Evolutionary conservation across 2,329 filamentous ascomycete genomes (phyloP), one percentile per base, ranked within the genome.

Genomic region (Botrytis medusae): DNA sequence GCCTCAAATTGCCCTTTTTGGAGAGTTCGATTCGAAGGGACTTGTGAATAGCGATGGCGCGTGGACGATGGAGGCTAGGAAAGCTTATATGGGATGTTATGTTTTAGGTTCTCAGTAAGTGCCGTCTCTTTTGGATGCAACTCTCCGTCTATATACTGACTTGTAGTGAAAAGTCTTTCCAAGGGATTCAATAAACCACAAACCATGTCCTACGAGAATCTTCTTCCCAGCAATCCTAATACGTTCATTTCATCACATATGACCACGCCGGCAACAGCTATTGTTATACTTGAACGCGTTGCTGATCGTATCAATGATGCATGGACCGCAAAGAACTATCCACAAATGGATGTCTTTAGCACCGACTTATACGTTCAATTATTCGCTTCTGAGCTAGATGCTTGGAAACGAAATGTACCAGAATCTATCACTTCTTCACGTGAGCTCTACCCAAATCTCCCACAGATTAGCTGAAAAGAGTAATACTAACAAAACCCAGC

Each of bases 71-170:
- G 75, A 76, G 40, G 80, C 80, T 1, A 77, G 75, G 62, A 74
- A 73, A 48, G 77, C 80, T 8, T 79, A 79, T 69, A 74, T 81
- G 29, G 80, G 79, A 9, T 78, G 77, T 60, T 82, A 80, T 71
- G 81, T 80, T 71, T 54, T 81, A 18, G 77, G 77, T 14, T 77
- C 77, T 69, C 64, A 76, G 80, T 82, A 8, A 18, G 57, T 42
- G 63, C 40, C 22, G 22, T 71, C 7, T 29, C 10, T 54, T 25
- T 37, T 46, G 12, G 2, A 34, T 63, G 1, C 4, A 1, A 6
- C n/a, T 4, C 32, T 6, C 9, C 14, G 18, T 48, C 20, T 18
- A 8, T 1, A 32, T 63, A 29, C 65, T 73, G 37, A 61, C 16
- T 7, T 68, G 4, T 16, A n/a, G 46, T 40, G 48, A 6, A 48